Percentiles rank a stretch among this genome's conserved stretches.
Conservation (phyloP, 1,139 yeast species). For the Hemisphaericaspora subhashii region DNA sequence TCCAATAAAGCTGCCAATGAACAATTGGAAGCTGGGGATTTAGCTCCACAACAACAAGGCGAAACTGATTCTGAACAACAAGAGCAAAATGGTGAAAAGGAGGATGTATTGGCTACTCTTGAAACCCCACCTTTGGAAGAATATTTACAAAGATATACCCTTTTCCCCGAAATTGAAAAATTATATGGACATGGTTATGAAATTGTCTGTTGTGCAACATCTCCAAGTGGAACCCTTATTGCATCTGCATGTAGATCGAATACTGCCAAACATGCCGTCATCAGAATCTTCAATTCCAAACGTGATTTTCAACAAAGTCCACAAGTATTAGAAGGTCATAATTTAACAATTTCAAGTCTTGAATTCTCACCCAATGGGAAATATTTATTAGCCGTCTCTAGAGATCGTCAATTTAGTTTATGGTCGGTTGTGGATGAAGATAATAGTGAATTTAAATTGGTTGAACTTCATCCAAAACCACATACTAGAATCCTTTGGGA, state of each 20-base stretch:
- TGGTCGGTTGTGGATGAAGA: constrained; percentile 58
- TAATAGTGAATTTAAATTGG: constrained; percentile 41
- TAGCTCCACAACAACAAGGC: constrained; percentile 29
- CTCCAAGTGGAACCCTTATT: constrained; percentile 62
- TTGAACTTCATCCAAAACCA: constrained; percentile 62
- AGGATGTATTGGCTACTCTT: constrained; percentile 47
- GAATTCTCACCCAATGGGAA: constrained; percentile 73
- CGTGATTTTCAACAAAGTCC: constrained; percentile 42
- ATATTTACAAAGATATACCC: constrained; percentile 83
- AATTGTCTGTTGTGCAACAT: constrained; percentile 73
- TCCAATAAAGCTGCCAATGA: constrained; percentile 83
- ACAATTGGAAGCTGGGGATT: constrained; percentile 43
- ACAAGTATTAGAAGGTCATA: constrained; percentile 58
- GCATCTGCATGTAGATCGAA: constrained; percentile 95
- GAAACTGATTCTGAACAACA: constrained; percentile 35
- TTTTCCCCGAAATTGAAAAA: constrained; percentile 95
- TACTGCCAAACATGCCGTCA: constrained; percentile 78
- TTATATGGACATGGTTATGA: constrained; percentile 98
- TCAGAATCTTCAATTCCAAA: constrained; percentile 66
- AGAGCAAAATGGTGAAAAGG: constrained; percentile 38
- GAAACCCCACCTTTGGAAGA: constrained; percentile 79
- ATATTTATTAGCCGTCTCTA: constrained; percentile 75
- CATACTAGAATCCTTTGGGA: constrained; percentile 96
- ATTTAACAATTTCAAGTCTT: constrained; percentile 80
- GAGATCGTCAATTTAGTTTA: constrained; percentile 84